Percentiles rank a stretch among this genome's conserved stretches.
Evolutionary conservation across 140 eudicot genomes (phyloP).

Genomic region (Oenanthe javanica): DNA sequence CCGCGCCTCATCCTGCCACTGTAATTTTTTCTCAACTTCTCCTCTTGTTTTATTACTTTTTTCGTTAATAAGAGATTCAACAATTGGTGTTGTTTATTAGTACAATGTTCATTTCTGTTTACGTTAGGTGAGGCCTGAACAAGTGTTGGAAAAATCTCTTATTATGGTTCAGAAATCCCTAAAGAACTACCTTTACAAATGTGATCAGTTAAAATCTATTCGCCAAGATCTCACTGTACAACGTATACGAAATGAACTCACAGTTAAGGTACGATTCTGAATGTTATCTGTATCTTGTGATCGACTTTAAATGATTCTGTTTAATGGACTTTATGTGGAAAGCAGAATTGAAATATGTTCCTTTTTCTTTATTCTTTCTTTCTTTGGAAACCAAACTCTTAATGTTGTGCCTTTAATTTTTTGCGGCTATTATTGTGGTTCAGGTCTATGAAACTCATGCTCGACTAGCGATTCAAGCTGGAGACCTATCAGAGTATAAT

Average conservation of each 20-base stretch:
- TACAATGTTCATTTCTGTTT: neutral
- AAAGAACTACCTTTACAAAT: slow-evolving; percentile 77
- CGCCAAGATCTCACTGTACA: slow-evolving; percentile 96
- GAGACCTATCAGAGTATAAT: slow-evolving; percentile 83
- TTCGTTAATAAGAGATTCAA: neutral
- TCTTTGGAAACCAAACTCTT: neutral
- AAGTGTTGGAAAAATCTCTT: slow-evolving; percentile 76
- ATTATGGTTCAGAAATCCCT: slow-evolving; percentile 67
- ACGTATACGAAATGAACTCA: slow-evolving; percentile 75
- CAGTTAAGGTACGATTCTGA: slow-evolving; percentile 57
- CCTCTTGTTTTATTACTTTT: neutral
- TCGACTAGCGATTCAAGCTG: slow-evolving; percentile 84
- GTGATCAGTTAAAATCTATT: slow-evolving; percentile 92
- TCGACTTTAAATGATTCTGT: neutral
- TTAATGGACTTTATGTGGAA: neutral
- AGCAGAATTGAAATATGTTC: neutral
- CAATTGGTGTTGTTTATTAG: neutral
- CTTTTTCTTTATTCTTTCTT: neutral
- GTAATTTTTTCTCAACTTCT: slow-evolving; percentile 25
- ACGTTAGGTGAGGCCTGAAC: slow-evolving; percentile 87
- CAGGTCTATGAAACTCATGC: slow-evolving; percentile 99
- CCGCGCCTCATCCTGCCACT: slow-evolving; percentile 97
- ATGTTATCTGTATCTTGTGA: neutral
- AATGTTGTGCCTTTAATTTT: neutral
- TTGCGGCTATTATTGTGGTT: slow-evolving; percentile 1